A percentile compares a stretch with the other conserved stretches of the same genome.
Conservation (phyloP, 2,329 filamentous ascomycete genomes). For the Chlorencoelia australis region DNA sequence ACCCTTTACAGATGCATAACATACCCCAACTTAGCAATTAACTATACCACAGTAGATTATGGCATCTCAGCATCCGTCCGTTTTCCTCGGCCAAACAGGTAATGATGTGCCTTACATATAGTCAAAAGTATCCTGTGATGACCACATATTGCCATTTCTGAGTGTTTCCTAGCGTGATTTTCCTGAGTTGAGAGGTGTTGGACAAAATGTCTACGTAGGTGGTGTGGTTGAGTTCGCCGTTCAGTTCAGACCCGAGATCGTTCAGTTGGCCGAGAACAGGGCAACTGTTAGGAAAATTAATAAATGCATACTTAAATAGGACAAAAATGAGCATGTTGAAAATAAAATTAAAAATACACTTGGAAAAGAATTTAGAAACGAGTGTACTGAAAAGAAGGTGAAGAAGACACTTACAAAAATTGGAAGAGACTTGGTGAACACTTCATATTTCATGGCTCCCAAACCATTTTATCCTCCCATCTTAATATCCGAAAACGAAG, state of each 20-base stretch:
- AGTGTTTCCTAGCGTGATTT: slow-evolving; percentile 54
- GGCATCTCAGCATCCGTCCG: slow-evolving; percentile 48
- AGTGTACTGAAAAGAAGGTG: too few species aligned
- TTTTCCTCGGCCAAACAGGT: slow-evolving; percentile 38
- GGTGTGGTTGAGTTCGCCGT: slow-evolving; percentile 34
- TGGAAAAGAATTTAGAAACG: too few species aligned
- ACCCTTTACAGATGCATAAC: too few species aligned
- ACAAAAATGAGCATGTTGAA: too few species aligned
- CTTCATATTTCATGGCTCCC: too few species aligned
- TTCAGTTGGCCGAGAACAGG: slow-evolving; percentile 12
- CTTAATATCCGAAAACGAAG: too few species aligned
- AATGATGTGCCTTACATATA: slow-evolving; percentile 46
- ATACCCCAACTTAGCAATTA: slow-evolving; percentile 46
- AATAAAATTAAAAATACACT: too few species aligned
- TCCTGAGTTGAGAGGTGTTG: slow-evolving; percentile 49
- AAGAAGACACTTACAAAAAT: too few species aligned
- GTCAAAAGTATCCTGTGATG: slow-evolving; percentile 43
- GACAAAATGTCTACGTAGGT: slow-evolving; percentile 46
- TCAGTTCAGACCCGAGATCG: slow-evolving; percentile 42
- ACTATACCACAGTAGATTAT: slow-evolving; percentile 43
- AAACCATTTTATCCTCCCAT: too few species aligned
- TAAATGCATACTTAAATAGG: slow-evolving; percentile 10
- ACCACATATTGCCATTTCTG: slow-evolving; percentile 55
- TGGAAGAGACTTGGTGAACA: too few species aligned
- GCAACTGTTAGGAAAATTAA: slow-evolving; percentile 7